Percentiles rank a stretch among this genome's conserved stretches.
phyloP scores from a whole-genome alignment of 202 grass and related monocot species.

The Elaeis oleifera region DNA sequence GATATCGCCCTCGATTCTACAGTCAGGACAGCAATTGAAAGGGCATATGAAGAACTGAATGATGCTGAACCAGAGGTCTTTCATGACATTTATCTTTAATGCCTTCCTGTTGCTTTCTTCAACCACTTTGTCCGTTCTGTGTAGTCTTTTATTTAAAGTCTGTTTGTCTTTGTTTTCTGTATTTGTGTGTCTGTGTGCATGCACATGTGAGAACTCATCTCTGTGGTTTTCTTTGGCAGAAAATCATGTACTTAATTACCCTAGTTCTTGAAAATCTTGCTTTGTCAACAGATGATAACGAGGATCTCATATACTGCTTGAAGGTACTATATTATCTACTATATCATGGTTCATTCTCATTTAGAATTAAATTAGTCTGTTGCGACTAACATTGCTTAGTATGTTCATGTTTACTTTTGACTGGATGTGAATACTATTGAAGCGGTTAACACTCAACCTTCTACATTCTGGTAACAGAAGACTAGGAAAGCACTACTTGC shows the following conservation, averaged over 20 bases:
- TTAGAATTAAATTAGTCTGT: neutral
- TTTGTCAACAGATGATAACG: slow-evolving; percentile 78
- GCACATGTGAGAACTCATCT: neutral
- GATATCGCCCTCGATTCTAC: slow-evolving; percentile 97
- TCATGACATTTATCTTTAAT: slow-evolving; percentile 10
- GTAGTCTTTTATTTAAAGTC: slow-evolving; percentile 26
- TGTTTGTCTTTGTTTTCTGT: neutral
- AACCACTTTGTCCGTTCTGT: neutral
- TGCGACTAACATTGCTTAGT: no score
- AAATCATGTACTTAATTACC: slow-evolving; percentile 95
- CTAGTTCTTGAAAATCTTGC: slow-evolving; percentile 99
- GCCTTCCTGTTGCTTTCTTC: slow-evolving; percentile 4
- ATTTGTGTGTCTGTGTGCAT: no score
- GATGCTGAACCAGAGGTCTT: slow-evolving; percentile 63
- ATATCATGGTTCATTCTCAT: slow-evolving; percentile 9
- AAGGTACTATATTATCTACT: slow-evolving; percentile 46
- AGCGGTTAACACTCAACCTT: no score
- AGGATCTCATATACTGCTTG: slow-evolving; percentile 82
- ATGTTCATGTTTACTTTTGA: no score
- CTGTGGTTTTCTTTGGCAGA: slow-evolving; percentile 38
- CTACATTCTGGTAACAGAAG: no score
- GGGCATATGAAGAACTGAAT: slow-evolving; percentile 68
- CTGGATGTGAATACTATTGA: no score
- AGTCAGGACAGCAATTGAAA: slow-evolving; percentile 85
- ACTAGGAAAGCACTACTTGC: no score